These are phyloP conservation scores for Tulasnella sp. DNA, from an alignment of 768 basidiomycete genomes.

Conservation along the genomic window DNA sequence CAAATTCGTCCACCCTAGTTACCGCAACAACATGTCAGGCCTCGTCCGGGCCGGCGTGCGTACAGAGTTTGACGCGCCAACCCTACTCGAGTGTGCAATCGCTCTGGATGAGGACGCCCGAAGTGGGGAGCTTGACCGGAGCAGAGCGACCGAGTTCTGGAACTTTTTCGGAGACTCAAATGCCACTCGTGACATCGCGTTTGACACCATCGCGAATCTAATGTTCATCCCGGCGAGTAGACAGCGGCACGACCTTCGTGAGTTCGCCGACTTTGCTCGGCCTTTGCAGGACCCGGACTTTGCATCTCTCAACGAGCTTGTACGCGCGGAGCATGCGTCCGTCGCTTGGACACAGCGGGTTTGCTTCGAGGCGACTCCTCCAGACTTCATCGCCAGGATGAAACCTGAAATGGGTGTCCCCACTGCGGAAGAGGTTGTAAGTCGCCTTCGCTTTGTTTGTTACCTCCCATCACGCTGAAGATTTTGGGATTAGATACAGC, in stretches of 20 bases:
- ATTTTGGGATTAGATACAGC: neutral
- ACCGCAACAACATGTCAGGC: neutral
- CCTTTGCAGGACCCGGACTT: neutral
- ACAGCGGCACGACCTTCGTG: neutral
- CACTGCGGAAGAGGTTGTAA: neutral
- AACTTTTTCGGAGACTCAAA: neutral
- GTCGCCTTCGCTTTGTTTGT: neutral
- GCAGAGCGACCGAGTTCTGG: neutral
- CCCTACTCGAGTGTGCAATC: neutral
- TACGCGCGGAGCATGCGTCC: neutral
- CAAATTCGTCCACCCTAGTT: neutral
- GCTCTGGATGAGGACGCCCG: neutral
- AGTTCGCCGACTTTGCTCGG: neutral
- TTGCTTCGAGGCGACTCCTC: neutral
- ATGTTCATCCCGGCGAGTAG: neutral
- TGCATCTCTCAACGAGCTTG: neutral
- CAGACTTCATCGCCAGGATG: neutral
- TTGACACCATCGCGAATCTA: neutral
- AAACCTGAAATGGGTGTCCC: neutral
- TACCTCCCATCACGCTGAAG: neutral
- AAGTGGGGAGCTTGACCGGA: neutral
- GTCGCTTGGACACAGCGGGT: constrained; percentile 9
- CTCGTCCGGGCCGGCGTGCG: neutral
- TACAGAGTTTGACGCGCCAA: neutral
- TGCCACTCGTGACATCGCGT: neutral